Evolutionary conservation across 169 alveolate species (phyloP), one percentile per base, ranked within the genome.

Genomic region (Eimeria tenella): DNA sequence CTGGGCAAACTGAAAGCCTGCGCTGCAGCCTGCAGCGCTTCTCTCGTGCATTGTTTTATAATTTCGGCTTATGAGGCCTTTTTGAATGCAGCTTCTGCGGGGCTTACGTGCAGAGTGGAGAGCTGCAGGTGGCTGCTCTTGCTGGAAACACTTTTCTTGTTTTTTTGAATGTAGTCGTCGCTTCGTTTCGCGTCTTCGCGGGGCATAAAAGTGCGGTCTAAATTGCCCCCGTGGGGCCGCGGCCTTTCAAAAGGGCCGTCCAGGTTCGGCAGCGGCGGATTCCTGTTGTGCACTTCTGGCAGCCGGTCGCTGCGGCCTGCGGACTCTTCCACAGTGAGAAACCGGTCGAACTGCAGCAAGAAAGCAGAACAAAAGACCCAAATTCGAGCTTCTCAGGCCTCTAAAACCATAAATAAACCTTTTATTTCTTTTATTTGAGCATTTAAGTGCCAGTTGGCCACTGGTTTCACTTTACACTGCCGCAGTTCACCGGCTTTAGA

Each of bases 241-340:
- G 94, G 94, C 74, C 71, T 65, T 86, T 95, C 97, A 42, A 95
- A 95, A 23, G 96, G 97, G 15, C 93, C 93, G 70, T 95, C 96
- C 19, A 95, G 96, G 74, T 95, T 94, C 53, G 97, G 96, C 56
- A 60, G 49, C 8, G 97, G 97, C 21, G 97, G 96, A 19, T 74
- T 90, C 25, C 97, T 49, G 83, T 95, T 95, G 31, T 93, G 55
- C 68, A 95, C 93, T 0, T 23, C 86, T 0, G 97, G 97, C 71
- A 91, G 81, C 23, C 93, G 82, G 21, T 95, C 97, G 79, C 94
- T 87, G 62, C 97, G 87, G 11, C 86, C 62, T 1, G 97, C 97
- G 13, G 90, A 81, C 21, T 94, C 94, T 58, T 84, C 56, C 53
- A 95, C 97, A 8, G 97, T 95, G 31, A 95, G 91, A 93, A 95